Evolutionary conservation across 1,284 basidiomycete genomes (phyloP).

Genomic region (Meira miltonrushii): DNA sequence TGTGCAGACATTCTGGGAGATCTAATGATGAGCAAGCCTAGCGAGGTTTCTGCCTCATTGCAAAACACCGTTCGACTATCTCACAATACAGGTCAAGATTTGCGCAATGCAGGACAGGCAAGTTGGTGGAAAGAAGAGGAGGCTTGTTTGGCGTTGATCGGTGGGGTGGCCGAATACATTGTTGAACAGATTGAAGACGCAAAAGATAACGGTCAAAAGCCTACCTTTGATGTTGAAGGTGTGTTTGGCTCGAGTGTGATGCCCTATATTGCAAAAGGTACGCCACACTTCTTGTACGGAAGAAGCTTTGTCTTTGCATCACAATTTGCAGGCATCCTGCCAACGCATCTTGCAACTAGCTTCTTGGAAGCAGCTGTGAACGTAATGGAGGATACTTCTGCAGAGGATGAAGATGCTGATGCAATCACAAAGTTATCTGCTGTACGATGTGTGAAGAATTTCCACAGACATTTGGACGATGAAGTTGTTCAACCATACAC

Average conservation of each 20-base stretch:
- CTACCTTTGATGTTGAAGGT: conserved; percentile 65
- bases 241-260: conserved; percentile 75
- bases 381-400: conserved; percentile 63
- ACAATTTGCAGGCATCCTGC: conserved; percentile 73
- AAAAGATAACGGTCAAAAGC: conserved; percentile 58
- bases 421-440: conserved; percentile 88
- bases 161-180: conserved; percentile 72
- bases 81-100: conserved; percentile 55
- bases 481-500: conserved; percentile 64
- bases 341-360: conserved; percentile 58
- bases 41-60: conserved; percentile 54
- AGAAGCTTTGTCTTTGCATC: conserved; percentile 90
- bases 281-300: conserved; percentile 78
- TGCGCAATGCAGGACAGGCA: conserved; percentile 27
- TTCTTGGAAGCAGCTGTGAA: conserved; percentile 80
- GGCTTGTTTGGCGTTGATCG: conserved; percentile 74
- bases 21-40: conserved; percentile 60
- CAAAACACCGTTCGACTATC: conserved; percentile 58
- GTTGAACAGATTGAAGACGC: conserved; percentile 72
- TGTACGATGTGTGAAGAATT: conserved; percentile 57
- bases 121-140: conserved; percentile 74
- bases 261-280: conserved; percentile 65
- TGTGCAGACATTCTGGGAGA: conserved; percentile 76
- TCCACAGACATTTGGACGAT: conserved; percentile 57
- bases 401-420: conserved; percentile 57